Evolutionary conservation across 1,284 basidiomycete species (phyloP), one percentile per base, ranked within the genome.

Genomic region (Microbotryum saponariae): DNA sequence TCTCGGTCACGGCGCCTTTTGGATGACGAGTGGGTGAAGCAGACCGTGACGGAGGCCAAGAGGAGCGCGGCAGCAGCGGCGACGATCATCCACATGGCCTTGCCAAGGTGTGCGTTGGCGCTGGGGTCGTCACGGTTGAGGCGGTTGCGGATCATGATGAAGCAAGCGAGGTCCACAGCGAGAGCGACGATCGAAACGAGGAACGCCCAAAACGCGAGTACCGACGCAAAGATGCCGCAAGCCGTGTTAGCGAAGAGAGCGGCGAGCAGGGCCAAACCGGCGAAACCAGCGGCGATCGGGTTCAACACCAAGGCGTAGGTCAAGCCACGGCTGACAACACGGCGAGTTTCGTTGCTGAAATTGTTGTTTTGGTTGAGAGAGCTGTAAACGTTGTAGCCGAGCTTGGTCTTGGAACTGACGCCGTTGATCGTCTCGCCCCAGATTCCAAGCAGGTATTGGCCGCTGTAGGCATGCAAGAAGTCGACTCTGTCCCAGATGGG

Each of bases 221-320:
- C 16, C 23, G 60, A 62, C 7, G 60, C 64, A 20, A 68, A 31
- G 60, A 68, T 62, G 37, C 67, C 67, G 48, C 63, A 54, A 14
- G 58, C 51, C 45, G 63, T 55, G 61, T 68, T 61, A 33, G 64
- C 58, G 33, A 49, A 47, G 4, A 62, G 37, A 10, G 64, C 59
- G 42, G 65, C 61, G 48, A 68, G 58, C 49, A 68, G 59, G 8
- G 67, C 67, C 37, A 68, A 49, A 37, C 57, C 51, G 33, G 62
- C 51, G 29, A 68, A 29, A 1, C 64, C 67, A 25, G 67, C 67
- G n/a, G 54, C 57, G 57, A 68, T 66, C 25, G 67, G 67, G 47
- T 60, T 60, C 44, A 68, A 59, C 29, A 68, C 55, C 51, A 68
- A 58, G 10, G 64, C 60, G 54, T 59, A 62, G 47, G 60, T 54